A percentile compares a stretch with the other conserved stretches of the same genome.
phyloP scores from a whole-genome alignment of 441 rosid genomes.

The Syzygium syzygioides region DNA sequence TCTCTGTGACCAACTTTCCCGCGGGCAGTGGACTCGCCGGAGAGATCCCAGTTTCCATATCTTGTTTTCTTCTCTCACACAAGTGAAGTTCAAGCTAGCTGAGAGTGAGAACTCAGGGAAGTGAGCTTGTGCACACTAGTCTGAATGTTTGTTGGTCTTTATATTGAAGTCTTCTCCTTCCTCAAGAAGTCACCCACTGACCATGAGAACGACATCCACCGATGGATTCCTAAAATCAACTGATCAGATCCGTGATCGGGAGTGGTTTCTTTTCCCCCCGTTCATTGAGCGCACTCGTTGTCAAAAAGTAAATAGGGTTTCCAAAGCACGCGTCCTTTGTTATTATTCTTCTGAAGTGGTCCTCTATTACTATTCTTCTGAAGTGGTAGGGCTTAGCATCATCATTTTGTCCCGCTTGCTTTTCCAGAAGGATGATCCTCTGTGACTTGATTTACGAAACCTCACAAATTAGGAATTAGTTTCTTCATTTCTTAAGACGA shows the following conservation, averaged over 20 bases:
- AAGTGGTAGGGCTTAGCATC: neutral
- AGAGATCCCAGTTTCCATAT: neutral
- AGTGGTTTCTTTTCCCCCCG: neutral
- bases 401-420: neutral
- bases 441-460: neutral
- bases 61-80: neutral
- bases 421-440: accelerated
- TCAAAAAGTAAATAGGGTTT: neutral
- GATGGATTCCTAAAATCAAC: neutral
- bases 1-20: neutral
- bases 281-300: neutral
- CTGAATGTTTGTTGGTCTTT: neutral
- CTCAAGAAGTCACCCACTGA: neutral
- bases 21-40: neutral
- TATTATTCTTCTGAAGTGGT: neutral
- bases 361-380: neutral
- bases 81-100: neutral
- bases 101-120: neutral
- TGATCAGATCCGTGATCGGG: neutral
- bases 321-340: neutral
- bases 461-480: neutral
- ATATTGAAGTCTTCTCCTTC: neutral
- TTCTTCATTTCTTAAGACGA: neutral
- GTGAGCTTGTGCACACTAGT: neutral
- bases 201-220: neutral